Percentiles rank a stretch among this genome's conserved stretches.
These are phyloP conservation scores for Wickerhamomyces rabaulensis DNA, from an alignment of 805 yeast species.

Conservation along the genomic window DNA sequence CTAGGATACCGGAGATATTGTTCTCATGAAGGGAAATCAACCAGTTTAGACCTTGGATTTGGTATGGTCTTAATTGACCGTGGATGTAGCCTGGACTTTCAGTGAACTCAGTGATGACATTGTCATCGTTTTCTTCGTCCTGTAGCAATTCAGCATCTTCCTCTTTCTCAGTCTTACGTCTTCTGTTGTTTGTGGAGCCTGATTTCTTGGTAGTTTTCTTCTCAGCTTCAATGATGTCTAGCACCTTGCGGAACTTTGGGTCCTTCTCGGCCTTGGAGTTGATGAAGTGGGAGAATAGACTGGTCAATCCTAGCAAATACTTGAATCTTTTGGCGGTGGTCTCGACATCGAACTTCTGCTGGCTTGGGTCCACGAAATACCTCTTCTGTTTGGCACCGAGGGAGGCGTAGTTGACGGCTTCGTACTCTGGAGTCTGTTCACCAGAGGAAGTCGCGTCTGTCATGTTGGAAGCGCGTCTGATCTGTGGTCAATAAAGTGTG, in stretches of 20 bases:
- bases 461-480: background rate
- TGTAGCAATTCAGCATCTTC: conserved; percentile 73
- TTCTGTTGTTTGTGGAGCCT: conserved; percentile 34
- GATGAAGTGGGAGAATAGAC: conserved; percentile 63
- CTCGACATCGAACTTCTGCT: conserved; percentile 42
- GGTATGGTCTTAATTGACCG: conserved; percentile 68
- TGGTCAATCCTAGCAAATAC: conserved; percentile 60
- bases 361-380: conserved; percentile 32
- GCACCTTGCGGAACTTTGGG: conserved; percentile 47
- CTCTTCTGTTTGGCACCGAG: conserved; percentile 14
- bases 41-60: conserved; percentile 81
- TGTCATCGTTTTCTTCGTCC: conserved; percentile 40
- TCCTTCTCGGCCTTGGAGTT: conserved; percentile 60
- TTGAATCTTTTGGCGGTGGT: conserved; percentile 64
- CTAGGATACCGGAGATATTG: conserved; percentile 68
- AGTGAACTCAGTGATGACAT: conserved; percentile 58
- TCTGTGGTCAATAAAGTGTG: background rate
- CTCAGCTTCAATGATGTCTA: conserved; percentile 35
- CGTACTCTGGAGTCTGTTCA: conserved; percentile 1
- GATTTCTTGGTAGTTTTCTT: conserved; percentile 14
- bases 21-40: conserved; percentile 61
- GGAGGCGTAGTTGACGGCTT: conserved; percentile 5
- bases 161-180: conserved; percentile 71
- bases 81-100: conserved; percentile 75
- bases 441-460: background rate